Base-by-base conservation (phyloP, 768 basidiomycete species). In the Calvatia gigantea region DNA sequence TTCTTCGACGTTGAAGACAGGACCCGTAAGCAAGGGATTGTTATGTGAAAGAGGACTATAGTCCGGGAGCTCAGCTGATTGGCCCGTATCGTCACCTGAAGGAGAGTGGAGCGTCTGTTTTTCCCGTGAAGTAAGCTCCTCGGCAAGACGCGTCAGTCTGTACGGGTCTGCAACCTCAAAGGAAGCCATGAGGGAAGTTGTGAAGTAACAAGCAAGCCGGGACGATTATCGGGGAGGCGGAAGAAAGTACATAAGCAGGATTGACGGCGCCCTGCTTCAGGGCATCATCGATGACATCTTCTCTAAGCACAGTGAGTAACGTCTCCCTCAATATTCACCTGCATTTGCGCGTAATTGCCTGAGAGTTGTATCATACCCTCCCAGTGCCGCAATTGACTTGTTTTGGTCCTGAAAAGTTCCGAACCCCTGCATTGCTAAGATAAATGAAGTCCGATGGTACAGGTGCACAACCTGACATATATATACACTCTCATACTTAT, bases 1-100 rank as follows among this genome's bases (percentile, higher is more conserved):
- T 1, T 80, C 79, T 64, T 98, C 94, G 15, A 91, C 85, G 62
- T 90, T 76, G 71, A 95, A 98, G 1, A 73, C 70, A 25, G 82
- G 74, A 0, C 85, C 78, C 2, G 79, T 80, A 41, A 98, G 78
- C 61, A 86, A 83, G 4, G 84, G 76, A 67, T 96, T 88, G 66
- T 80, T 70, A 63, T 95, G 94, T 2, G 91, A 86, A 49, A 98
- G 79, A 44, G 94, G 91, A 6, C 77, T 65, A 66, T 81, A 81
- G 59, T 79, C 72, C 15, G 87, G 88, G 21, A 91, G 75, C 60
- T 83, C 79, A 58, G 77, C 76, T 33, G 62, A 51, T 9, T 61
- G 58, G 37, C 62, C 60, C 47, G 61, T 62, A 23, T 56, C 51
- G 21, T 58, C 60, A 37, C 62, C 60, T 29, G 50, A 52, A 32